Evolutionary conservation across 2,329 filamentous ascomycete species (phyloP), one percentile per base, ranked within the genome.

Genomic region (Aspergillus floridensis): DNA sequence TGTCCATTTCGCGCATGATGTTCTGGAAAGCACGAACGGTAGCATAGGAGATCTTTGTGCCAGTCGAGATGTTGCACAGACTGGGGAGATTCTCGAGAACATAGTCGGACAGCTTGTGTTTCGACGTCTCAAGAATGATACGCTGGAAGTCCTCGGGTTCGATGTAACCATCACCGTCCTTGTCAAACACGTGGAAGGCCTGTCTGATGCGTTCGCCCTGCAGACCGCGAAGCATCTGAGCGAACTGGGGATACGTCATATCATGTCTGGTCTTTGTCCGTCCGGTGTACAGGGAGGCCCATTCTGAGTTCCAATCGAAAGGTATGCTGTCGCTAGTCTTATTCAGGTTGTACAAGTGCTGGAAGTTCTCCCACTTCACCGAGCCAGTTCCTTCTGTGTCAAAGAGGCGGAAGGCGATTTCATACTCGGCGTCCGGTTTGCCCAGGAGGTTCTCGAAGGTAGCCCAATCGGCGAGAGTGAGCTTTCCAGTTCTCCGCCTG

Each of bases 21-120:
- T 99, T 99, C 81, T 96, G 93, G 81, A 99, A 99, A 41, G 95
- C 95, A 66, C 95, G 88, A 32, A 99, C 95, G 73, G 96, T 97
- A 74, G 95, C 92, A 74, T 99, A 99, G 6, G 93, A 97, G 68
- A 99, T 95, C 80, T 96, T 96, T 81, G 87, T 95, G 63, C 92
- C 88, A 35, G 88, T 83, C 7, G 91, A 92, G 75, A 98, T 96
- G 79, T 97, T 97, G 85, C 93, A 98, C 46, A 99, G 85, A 0
- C 92, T 95, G 63, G 90, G 88, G 50, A 99, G 85, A 77, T 98
- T 93, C 66, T 93, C 88, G 53, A 99, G 84, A 47, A 99, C 82
- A 76, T 99, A 93, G 77, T 99, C 95, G 0, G 93, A 98, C 63
- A 99, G 87, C 85, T 99, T 99, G 82, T 99, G 95, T 71, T 86